These are phyloP conservation scores for Saturnispora ahearnii DNA, from an alignment of 805 yeast genomes.

Conservation along the genomic window DNA sequence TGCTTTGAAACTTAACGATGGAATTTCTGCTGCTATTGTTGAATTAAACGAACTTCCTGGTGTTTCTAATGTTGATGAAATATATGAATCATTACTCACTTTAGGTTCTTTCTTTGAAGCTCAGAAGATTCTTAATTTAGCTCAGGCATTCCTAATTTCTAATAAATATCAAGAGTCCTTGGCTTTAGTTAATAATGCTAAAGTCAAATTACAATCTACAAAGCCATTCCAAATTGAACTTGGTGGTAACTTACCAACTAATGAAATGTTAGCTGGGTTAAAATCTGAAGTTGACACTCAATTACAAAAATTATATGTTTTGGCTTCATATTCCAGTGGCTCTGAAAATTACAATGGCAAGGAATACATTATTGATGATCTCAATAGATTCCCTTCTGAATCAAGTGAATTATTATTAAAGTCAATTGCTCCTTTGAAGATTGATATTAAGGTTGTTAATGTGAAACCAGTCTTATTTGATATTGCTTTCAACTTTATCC, in stretches of 20 bases:
- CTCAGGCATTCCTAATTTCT: constrained; percentile 34
- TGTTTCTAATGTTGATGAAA: constrained; percentile 74
- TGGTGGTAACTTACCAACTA: constrained; percentile 33
- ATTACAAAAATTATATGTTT: constrained; percentile 32
- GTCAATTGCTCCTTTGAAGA: constrained; percentile 24
- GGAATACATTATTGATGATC: constrained; percentile 22
- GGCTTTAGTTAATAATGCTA: constrained; percentile 32
- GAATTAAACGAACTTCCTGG: constrained; percentile 81
- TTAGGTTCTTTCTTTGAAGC: constrained; percentile 41
- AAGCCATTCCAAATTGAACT: constrained; percentile 12
- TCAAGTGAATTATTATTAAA: constrained; percentile 26
- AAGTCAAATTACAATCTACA: not conserved
- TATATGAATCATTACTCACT: constrained; percentile 43
- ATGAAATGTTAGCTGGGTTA: constrained; percentile 25
- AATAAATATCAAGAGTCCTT: constrained; percentile 40
- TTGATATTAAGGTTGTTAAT: constrained; percentile 48
- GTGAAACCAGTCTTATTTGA: constrained; percentile 90
- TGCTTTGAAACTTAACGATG: constrained; percentile 39
- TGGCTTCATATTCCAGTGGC: constrained; percentile 36
- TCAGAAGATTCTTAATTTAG: constrained; percentile 35
- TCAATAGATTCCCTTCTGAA: constrained; percentile 23
- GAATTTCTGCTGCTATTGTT: constrained; percentile 42
- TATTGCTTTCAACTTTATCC: constrained; percentile 75
- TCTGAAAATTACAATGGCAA: constrained; percentile 2
- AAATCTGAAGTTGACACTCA: constrained; percentile 14